phyloP scores from a whole-genome alignment of 208 protist species.

The Blechomonas ayalai region DNA sequence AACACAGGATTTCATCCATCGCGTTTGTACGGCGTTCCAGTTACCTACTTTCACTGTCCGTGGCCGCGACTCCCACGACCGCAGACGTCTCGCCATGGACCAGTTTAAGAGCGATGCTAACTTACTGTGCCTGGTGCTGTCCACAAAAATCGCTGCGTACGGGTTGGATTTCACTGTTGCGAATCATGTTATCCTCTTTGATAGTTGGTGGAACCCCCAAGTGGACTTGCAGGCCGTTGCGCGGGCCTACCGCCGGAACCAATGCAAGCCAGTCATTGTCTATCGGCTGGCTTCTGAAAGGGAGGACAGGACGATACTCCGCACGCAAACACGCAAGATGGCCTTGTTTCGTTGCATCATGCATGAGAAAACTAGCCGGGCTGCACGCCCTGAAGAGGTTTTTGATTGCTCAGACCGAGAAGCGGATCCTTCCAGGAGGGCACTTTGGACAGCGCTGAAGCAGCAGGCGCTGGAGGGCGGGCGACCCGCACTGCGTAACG shows the following conservation, averaged over 20 bases:
- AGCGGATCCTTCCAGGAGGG: slow-evolving; percentile 25
- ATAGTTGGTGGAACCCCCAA: slow-evolving; percentile 98
- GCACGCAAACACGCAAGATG: slow-evolving; percentile 61
- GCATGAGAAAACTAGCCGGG: slow-evolving; percentile 49
- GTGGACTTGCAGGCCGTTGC: slow-evolving; percentile 95
- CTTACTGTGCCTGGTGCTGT: slow-evolving; percentile 87
- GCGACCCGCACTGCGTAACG: slow-evolving; percentile 21
- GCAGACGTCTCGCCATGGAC: slow-evolving; percentile 38
- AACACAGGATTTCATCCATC: slow-evolving; percentile 71
- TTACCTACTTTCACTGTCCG: slow-evolving; percentile 55
- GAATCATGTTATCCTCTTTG: slow-evolving; percentile 98
- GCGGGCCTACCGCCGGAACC: slow-evolving; percentile 97
- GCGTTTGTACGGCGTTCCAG: slow-evolving; percentile 39
- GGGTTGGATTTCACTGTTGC: slow-evolving; percentile 98
- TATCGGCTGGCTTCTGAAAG: slow-evolving; percentile 89
- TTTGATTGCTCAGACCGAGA: slow-evolving; percentile 53
- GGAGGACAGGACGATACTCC: slow-evolving; percentile 48
- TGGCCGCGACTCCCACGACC: slow-evolving; percentile 56
- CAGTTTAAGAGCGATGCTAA: slow-evolving; percentile 48
- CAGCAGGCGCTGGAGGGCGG: slow-evolving; percentile 29
- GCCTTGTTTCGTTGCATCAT: slow-evolving; percentile 79
- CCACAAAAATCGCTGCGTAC: slow-evolving; percentile 95
- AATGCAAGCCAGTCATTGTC: slow-evolving; percentile 94
- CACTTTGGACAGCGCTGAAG: slow-evolving; percentile 62
- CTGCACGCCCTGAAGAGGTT: slow-evolving; percentile 33